phyloP scores from a whole-genome alignment of 2,329 filamentous ascomycete species.

The Beauveria sp. region DNA sequence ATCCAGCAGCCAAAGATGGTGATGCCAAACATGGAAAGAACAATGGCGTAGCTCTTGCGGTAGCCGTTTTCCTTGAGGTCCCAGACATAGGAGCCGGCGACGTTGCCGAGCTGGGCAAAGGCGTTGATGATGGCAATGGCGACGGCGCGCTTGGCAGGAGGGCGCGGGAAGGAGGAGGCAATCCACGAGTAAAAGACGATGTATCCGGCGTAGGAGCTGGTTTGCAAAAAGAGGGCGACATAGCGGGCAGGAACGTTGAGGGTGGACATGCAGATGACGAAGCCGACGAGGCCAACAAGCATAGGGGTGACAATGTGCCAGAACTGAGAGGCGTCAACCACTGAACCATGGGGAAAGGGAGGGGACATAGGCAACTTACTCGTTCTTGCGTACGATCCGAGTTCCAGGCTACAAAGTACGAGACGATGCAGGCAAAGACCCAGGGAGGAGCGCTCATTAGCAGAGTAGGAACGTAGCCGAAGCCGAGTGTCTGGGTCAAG shows the following conservation, averaged over 20 bases:
- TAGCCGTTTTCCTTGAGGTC: slow-evolving; percentile 50
- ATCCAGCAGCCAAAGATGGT: slow-evolving; percentile 45
- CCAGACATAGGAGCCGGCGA: slow-evolving; percentile 58
- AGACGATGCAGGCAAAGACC: slow-evolving; percentile 51
- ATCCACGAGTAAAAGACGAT: slow-evolving; percentile 55
- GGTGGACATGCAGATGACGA: slow-evolving; percentile 53
- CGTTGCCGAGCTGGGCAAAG: slow-evolving; percentile 49
- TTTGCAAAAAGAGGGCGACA: slow-evolving; percentile 52
- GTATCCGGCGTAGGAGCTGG: slow-evolving; percentile 49
- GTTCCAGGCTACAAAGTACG: slow-evolving; percentile 47
- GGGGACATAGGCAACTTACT: slow-evolving; percentile 22
- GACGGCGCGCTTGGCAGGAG: slow-evolving; percentile 53
- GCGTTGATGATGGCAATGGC: slow-evolving; percentile 55
- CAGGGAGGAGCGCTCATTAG: slow-evolving; percentile 52
- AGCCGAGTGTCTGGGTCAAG: slow-evolving; percentile 46
- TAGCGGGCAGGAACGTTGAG: slow-evolving; percentile 49
- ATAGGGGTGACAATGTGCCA: slow-evolving; percentile 51
- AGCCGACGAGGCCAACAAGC: slow-evolving; percentile 44
- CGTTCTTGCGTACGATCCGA: slow-evolving; percentile 48
- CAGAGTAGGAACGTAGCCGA: slow-evolving; percentile 43
- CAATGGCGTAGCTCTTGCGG: slow-evolving; percentile 57
- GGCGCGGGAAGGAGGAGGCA: slow-evolving; percentile 48
- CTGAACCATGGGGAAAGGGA: not conserved
- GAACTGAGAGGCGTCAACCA: slow-evolving; percentile 31
- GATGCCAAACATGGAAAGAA: slow-evolving; percentile 55